Conservation (phyloP, 345 rosid genomes). For the Salix koriyanagi region DNA sequence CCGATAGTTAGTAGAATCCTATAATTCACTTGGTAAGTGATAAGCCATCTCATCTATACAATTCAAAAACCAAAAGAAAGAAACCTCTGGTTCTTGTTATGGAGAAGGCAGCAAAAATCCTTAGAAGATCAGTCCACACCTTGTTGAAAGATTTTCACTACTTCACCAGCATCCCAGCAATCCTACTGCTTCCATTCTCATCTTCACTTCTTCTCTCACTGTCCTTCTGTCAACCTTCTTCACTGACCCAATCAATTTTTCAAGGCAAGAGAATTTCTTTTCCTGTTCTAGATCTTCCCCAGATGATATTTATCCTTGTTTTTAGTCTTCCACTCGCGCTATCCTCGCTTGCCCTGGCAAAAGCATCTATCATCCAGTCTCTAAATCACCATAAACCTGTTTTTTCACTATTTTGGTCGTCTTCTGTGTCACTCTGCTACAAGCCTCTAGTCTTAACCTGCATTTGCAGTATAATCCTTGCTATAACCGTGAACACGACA, state of each 20-base stretch:
- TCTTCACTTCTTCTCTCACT: constrained; percentile 29
- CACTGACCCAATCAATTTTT: not conserved
- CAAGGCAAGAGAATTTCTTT: not conserved
- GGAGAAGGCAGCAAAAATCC: constrained; percentile 30
- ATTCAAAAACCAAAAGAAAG: too few species aligned
- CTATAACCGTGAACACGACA: constrained; percentile 10
- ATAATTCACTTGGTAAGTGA: too few species aligned
- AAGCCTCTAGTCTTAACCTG: constrained; percentile 25
- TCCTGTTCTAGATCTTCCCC: not conserved
- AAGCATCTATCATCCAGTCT: constrained; percentile 27
- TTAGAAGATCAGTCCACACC: constrained; percentile 41
- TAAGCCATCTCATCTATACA: too few species aligned
- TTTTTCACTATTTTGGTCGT: not conserved
- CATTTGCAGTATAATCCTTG: constrained; percentile 19
- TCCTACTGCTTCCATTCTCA: constrained; percentile 43
- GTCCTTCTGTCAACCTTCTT: constrained; percentile 4
- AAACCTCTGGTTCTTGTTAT: not conserved
- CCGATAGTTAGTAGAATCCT: too few species aligned
- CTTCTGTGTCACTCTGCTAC: not conserved
- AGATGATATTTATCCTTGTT: not conserved
- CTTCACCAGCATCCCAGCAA: constrained; percentile 26
- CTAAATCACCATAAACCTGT: constrained; percentile 18
- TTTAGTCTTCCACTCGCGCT: constrained; percentile 22
- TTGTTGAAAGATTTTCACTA: constrained; percentile 32
- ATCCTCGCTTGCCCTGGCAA: constrained; percentile 31